A percentile compares a stretch with the other conserved stretches of the same genome.
These are phyloP conservation scores for Trichophyton verrucosum DNA, from an alignment of 2,329 filamentous ascomycete genomes.

Conservation along the genomic window DNA sequence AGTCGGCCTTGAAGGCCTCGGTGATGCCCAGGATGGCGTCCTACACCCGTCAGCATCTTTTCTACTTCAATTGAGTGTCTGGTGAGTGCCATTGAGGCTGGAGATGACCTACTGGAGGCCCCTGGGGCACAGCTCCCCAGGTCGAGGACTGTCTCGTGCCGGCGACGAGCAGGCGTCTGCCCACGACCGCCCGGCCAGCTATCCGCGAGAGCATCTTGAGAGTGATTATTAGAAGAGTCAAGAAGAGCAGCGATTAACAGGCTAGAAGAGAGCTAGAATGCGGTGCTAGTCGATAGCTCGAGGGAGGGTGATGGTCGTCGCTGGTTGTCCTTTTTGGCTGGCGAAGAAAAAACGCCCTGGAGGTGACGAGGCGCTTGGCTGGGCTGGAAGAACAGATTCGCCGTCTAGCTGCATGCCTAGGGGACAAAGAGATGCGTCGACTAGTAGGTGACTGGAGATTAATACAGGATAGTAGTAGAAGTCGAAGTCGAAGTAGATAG, in stretches of 20 bases:
- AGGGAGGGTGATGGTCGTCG: too few species aligned
- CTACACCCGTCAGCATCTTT: constrained; percentile 12
- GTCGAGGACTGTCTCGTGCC: constrained; percentile 57
- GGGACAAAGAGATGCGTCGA: too few species aligned
- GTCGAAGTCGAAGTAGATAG: too few species aligned
- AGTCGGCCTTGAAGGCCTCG: constrained; percentile 97
- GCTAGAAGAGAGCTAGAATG: neutral
- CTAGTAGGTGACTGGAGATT: too few species aligned
- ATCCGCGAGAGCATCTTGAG: constrained; percentile 36
- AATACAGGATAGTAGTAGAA: too few species aligned
- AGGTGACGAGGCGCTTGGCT: too few species aligned
- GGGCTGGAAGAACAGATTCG: too few species aligned
- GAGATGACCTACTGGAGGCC: constrained; percentile 64
- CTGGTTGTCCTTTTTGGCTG: too few species aligned
- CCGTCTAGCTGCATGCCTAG: too few species aligned
- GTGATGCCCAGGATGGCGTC: constrained; percentile 53
- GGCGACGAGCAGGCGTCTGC: constrained; percentile 27
- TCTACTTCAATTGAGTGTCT: neutral
- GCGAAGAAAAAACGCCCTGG: too few species aligned
- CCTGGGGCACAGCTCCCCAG: constrained; percentile 85
- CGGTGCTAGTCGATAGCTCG: too few species aligned
- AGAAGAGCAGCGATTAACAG: neutral
- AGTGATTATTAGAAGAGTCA: neutral
- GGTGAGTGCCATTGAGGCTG: neutral
- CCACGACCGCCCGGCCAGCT: constrained; percentile 30